A percentile compares a stretch with the other conserved stretches of the same genome.
Evolutionary conservation across 192 early-diverging fungal genomes (phyloP).

Genomic region (Rhizophlyctis rosea): DNA sequence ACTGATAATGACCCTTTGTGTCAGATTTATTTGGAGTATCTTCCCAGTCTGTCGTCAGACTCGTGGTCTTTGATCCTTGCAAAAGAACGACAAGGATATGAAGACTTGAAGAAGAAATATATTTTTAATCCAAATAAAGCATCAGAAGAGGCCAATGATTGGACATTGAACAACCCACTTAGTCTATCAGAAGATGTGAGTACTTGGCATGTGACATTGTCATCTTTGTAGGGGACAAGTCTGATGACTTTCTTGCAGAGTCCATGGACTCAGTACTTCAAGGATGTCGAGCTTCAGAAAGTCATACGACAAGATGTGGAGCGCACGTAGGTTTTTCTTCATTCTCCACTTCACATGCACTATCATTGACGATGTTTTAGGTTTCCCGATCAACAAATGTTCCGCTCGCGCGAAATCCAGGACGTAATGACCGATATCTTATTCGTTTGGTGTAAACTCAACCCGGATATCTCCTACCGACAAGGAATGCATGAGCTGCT

Average conservation of each 20-base stretch:
- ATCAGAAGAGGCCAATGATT: constrained; percentile 52
- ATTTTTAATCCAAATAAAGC: constrained; percentile 60
- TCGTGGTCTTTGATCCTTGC: constrained; percentile 55
- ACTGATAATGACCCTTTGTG: background rate
- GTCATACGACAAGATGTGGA: constrained; percentile 89
- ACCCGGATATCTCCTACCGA: constrained; percentile 85
- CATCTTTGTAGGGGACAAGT: background rate
- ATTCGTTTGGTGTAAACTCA: constrained; percentile 89
- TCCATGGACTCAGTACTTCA: constrained; percentile 92
- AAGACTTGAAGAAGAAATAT: constrained; percentile 62
- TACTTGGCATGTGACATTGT: background rate
- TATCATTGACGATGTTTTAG: constrained; percentile 37
- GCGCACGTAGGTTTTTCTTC: constrained; percentile 63
- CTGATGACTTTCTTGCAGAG: no score
- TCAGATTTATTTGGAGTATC: constrained; percentile 43
- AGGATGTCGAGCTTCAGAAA: constrained; percentile 78
- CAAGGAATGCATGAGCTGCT: constrained; percentile 98
- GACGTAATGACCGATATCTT: constrained; percentile 73
- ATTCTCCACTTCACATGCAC: background rate
- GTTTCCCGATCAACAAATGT: constrained; percentile 86
- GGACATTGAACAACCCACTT: constrained; percentile 80
- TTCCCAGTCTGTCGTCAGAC: constrained; percentile 31
- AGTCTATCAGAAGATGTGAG: constrained; percentile 74
- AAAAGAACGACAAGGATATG: constrained; percentile 67
- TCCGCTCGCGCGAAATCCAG: constrained; percentile 63